A percentile compares a stretch with the other conserved stretches of the same genome.
Conservation (phyloP, 2,329 filamentous ascomycete genomes). For the Penicillium crustosum region DNA sequence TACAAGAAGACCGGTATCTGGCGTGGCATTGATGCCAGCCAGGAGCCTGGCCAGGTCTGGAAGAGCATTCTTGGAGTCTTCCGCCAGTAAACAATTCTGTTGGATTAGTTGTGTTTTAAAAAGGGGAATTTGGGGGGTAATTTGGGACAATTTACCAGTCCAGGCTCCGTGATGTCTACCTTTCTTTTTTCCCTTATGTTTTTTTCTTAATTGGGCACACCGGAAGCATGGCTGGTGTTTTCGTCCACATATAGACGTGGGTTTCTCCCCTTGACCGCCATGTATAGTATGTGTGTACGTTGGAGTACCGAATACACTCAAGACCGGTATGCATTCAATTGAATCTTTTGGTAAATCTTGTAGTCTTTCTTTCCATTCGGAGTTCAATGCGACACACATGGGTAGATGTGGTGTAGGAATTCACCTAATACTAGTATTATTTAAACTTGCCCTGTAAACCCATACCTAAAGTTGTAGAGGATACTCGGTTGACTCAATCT, state of each 20-base stretch:
- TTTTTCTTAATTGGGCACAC: slow-evolving; percentile 17
- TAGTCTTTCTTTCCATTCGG: background rate
- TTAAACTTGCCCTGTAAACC: background rate
- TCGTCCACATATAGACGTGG: slow-evolving; percentile 26
- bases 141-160: slow-evolving; percentile 13
- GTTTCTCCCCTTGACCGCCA: slow-evolving; percentile 22
- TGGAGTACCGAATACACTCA: slow-evolving; percentile 21
- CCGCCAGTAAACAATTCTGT: slow-evolving; percentile 49
- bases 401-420: background rate
- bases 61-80: slow-evolving; percentile 86
- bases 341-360: background rate
- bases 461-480: slow-evolving; percentile 45
- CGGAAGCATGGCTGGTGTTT: slow-evolving; percentile 17
- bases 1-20: slow-evolving; percentile 98
- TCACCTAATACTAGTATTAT: background rate
- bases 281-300: slow-evolving; percentile 36
- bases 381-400: background rate
- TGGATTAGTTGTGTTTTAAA: slow-evolving; percentile 50
- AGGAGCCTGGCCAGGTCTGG: slow-evolving; percentile 95
- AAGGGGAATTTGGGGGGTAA: slow-evolving; percentile 39
- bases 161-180: slow-evolving; percentile 14
- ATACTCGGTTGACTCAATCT: slow-evolving; percentile 63
- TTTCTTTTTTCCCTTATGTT: slow-evolving; percentile 24
- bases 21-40: slow-evolving; percentile 91
- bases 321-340: slow-evolving; percentile 10